Conservation (phyloP, 805 yeast species). For the Starmerella asiatica region DNA sequence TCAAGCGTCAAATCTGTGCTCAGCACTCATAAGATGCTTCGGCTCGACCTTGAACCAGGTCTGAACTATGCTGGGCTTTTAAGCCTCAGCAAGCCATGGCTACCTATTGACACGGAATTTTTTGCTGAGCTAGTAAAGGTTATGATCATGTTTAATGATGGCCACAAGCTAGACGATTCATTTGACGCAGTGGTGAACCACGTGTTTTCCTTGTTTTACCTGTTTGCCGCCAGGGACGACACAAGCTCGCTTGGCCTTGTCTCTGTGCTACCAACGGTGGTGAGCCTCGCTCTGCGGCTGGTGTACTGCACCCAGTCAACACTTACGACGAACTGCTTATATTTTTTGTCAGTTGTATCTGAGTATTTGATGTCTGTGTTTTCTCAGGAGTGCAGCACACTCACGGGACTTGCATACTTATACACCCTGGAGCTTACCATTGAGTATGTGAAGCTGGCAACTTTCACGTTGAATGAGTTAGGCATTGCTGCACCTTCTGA, state of each 20-base stretch:
- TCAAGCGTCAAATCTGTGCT: too few relatives aligned
- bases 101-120: too few relatives aligned
- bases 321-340: not conserved
- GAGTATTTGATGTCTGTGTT: too few relatives aligned
- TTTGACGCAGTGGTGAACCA: constrained; percentile 12
- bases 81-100: too few relatives aligned
- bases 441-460: not conserved
- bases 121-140: too few relatives aligned
- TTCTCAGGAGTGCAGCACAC: too few relatives aligned
- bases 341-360: not conserved
- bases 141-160: too few relatives aligned
- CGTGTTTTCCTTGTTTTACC: constrained; percentile 9
- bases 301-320: not conserved
- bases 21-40: too few relatives aligned
- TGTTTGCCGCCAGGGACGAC: not conserved
- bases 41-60: too few relatives aligned
- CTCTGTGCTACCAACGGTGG: constrained; percentile 4
- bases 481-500: too few relatives aligned
- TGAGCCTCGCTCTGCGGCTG: not conserved
- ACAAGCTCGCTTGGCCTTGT: not conserved
- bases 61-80: too few relatives aligned
- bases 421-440: not conserved
- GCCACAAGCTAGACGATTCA: not conserved
- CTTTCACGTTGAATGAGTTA: not conserved
- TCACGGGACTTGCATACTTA: too few relatives aligned